Base-by-base conservation (phyloP, 495 filamentous ascomycete species). In the Aspergillus sparsus region DNA sequence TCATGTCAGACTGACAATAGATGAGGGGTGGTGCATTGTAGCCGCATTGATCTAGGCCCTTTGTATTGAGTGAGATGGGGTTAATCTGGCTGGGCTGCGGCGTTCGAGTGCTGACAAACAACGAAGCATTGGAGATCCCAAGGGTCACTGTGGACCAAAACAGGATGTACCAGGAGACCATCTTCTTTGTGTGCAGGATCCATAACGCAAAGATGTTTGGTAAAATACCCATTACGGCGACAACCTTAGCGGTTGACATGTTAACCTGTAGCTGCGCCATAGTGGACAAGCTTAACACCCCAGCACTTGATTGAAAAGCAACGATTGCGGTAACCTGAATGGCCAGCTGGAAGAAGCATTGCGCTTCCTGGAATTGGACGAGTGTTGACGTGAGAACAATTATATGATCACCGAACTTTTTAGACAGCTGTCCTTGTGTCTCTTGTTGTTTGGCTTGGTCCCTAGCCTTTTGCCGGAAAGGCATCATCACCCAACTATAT, bases 281-380 rank as follows among this genome's bases (percentile, higher is more conserved):
- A n/a, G 11, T 41, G 4, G 37, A 41, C n/a, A n/a, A 41, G n/a
- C 8, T n/a, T 3, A 41, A 7, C 37, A 41, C 10, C 37, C 36
- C 21, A 10, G n/a, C 1, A 52, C 45, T 34, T 12, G 56, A 15
- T 7, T 31, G 31, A 10, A 58, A 46, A 37, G 41, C 54, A 15
- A 46, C 44, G n/a, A 56, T 37, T 7, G 31, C 35, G 1, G 56
- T 46, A 10, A 33, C 33, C 45, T 58, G 46, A 34, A 51, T 37
- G 6, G 56, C 27, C n/a, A 58, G 33, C 45, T 41, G 41, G 46
- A 58, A 42, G 45, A 51, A 58, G 35, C 56, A 58, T 51, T 58
- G 56, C 8, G 45, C 45, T 21, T 58, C 56, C 16, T 58, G 56
- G 15, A 58, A 58, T 16, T 58, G 44, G 11, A 58, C 56, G n/a